Percentiles rank a stretch among this genome's conserved stretches.
phyloP scores from a whole-genome alignment of 305 asterid species.

The Solanum aculeatissimum region DNA sequence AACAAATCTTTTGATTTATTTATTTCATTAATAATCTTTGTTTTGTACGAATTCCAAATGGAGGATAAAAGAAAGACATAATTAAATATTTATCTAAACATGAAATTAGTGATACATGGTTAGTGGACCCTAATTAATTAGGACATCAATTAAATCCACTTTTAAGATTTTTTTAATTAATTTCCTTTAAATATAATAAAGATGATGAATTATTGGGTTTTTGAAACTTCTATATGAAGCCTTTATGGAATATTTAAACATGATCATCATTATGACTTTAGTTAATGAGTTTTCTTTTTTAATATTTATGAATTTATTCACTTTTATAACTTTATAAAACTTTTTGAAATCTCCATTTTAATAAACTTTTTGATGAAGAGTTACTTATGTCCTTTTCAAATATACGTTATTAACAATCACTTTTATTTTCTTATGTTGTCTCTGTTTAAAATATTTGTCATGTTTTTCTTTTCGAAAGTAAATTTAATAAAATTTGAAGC shows the following conservation, averaged over 20 bases:
- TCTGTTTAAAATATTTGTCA: background rate
- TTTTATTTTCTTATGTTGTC: background rate
- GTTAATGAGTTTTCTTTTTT: background rate
- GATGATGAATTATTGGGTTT: background rate
- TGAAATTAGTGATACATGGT: background rate
- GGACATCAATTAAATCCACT: background rate
- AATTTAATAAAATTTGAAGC: background rate
- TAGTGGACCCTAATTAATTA: background rate
- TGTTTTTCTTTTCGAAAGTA: background rate
- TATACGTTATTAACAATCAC: background rate
- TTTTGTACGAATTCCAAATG: background rate
- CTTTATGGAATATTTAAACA: background rate
- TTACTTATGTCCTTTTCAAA: background rate
- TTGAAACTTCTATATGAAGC: background rate
- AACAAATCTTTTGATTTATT: background rate
- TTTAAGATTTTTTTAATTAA: too few relatives aligned
- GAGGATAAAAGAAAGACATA: background rate
- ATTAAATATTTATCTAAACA: background rate
- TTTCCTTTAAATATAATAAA: background rate
- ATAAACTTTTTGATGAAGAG: background rate
- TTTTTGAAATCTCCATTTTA: background rate
- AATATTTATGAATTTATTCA: background rate
- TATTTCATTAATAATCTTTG: background rate
- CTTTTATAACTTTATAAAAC: background rate
- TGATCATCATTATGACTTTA: background rate